Evolutionary conservation across 2,329 filamentous ascomycete genomes (phyloP).

Genomic region (Penicillium rolfsii): DNA sequence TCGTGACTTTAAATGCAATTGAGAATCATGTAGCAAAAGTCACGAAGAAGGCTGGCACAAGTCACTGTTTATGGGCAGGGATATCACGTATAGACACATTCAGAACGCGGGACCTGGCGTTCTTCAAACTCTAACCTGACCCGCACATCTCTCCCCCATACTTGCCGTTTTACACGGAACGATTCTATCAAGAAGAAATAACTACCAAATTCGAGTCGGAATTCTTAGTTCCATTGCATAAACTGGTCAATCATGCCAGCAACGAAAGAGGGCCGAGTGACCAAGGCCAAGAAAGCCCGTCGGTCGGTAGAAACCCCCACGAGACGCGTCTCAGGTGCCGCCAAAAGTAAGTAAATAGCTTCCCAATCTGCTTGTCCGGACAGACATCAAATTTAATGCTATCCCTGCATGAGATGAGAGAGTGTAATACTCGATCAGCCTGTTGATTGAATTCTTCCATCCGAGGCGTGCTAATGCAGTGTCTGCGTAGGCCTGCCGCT

Average conservation of each 20-base stretch:
- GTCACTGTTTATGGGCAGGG: not conserved
- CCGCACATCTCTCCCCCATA: not conserved
- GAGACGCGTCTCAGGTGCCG: conserved; percentile 21
- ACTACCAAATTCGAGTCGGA: no score
- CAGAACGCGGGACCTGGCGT: not conserved
- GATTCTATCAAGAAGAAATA: not conserved
- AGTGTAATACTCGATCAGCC: not conserved
- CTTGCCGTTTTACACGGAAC: not conserved
- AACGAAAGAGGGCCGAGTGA: conserved; percentile 30
- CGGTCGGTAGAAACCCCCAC: conserved; percentile 12
- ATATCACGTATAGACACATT: not conserved
- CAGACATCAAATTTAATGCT: no score
- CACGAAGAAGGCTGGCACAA: not conserved
- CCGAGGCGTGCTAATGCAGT: conserved; percentile 22
- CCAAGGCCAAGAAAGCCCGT: conserved; percentile 24
- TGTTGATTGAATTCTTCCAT: not conserved
- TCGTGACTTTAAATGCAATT: not conserved
- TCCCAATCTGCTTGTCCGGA: not conserved
- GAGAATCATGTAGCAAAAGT: not conserved
- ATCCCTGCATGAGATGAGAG: not conserved
- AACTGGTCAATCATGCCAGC: conserved; percentile 18
- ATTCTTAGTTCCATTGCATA: not conserved
- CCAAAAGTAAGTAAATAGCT: conserved; percentile 18
- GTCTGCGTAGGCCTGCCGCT: conserved; percentile 31
- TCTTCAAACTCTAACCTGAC: conserved; percentile 1